Evolutionary conservation across 768 basidiomycete genomes (phyloP).

Genomic region (Phylloporus rhodoxanthus): DNA sequence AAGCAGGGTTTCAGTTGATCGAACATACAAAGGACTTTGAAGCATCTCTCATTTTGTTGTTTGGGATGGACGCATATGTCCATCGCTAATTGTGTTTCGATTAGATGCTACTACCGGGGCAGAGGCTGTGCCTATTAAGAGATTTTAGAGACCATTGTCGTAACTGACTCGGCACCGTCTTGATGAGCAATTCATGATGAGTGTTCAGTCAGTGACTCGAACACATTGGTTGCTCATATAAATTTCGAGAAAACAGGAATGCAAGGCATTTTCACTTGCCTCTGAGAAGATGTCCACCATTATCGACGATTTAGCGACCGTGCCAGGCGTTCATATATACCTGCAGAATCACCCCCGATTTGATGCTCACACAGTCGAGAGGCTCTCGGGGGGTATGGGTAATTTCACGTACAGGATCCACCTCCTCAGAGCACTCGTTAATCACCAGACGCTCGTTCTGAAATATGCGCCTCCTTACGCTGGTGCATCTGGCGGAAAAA

Average conservation of each 20-base stretch:
- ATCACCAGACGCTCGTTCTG: constrained; percentile 44
- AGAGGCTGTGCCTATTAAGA: background rate
- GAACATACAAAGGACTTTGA: no score
- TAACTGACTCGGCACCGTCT: background rate
- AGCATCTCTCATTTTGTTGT: no score
- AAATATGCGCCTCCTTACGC: constrained; percentile 52
- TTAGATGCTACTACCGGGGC: no score
- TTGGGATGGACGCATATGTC: no score
- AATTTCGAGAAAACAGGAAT: background rate
- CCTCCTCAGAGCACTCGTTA: constrained; percentile 37
- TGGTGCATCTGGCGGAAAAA: constrained; percentile 17
- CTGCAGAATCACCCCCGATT: constrained; percentile 42
- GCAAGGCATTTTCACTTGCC: background rate
- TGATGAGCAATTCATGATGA: background rate
- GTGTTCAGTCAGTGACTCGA: constrained; percentile 11
- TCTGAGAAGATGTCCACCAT: constrained; percentile 13
- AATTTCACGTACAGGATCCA: constrained; percentile 58
- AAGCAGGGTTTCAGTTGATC: no score
- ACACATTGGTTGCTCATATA: background rate
- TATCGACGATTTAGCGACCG: constrained; percentile 24
- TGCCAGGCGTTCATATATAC: constrained; percentile 36
- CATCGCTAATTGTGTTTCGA: no score
- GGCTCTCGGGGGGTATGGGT: constrained; percentile 46
- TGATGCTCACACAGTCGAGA: constrained; percentile 34
- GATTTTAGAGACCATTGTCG: background rate